Evolutionary conservation across 179 eudicot genomes (phyloP), one percentile per base, ranked within the genome.

Genomic region (Heliamphora pulchella): DNA sequence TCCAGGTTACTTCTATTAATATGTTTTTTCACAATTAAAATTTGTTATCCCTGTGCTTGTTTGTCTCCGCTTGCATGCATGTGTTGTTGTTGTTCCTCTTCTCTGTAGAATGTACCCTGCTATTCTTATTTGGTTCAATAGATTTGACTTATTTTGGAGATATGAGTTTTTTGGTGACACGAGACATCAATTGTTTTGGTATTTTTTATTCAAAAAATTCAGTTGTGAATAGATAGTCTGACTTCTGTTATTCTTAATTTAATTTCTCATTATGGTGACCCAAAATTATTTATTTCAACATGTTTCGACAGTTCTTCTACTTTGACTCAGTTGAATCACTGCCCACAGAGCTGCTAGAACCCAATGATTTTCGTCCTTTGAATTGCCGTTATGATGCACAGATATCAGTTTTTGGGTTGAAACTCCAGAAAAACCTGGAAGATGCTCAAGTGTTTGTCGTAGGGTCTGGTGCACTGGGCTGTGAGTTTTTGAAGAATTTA

Each of bases 401-500:
- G 72, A 90, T 96, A 47, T 96, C 99, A 50, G 99, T 96, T 55
- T 96, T 96, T 80, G 98, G 99, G 69, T 81, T 86, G 62, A 91
- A 90, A 81, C 88, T 96, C 55, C 99, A 96, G 87, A 91, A 88
- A 78, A 96, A 96, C 80, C 89, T 94, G 20, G 96, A 96, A 85
- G 91, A 90, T 63, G 91, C 97, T 8, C 84, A 85, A 70, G 82
- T 86, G 74, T 96, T 91, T 83, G 90, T 96, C 50, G 97, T 96
- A 70, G 98, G 99, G 50, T 89, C 99, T 80, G 99, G 99, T 80
- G 99, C 99, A 44, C 82, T 96, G 59, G 99, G 99, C 15, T 96
- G 98, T 74, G 98, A 96, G 84, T 96, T 94, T 71, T 83, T 96
- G 77, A 96, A 96, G 77, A 94, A 96, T 79, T 81, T 96, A 65